A percentile compares a stretch with the other conserved stretches of the same genome.
phyloP scores from a whole-genome alignment of 1,284 basidiomycete genomes.

The Serendipita sp. region DNA sequence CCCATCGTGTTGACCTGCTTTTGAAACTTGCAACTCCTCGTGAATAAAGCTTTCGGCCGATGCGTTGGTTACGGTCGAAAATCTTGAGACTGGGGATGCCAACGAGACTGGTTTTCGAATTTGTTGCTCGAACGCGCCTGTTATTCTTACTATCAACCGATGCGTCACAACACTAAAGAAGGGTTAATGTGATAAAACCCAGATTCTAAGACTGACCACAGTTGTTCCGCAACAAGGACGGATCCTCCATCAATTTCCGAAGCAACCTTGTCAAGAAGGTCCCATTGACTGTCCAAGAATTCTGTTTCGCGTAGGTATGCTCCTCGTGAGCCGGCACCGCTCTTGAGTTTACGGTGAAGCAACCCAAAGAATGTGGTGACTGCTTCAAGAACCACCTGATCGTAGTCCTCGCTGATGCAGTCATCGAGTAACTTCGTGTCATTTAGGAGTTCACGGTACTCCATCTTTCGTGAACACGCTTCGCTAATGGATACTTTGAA shows the following conservation, averaged over 20 bases:
- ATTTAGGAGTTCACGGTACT: slow-evolving; percentile 80
- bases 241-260: slow-evolving; percentile 83
- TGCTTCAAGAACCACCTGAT: slow-evolving; percentile 77
- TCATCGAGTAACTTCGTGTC: slow-evolving; percentile 81
- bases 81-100: neutral
- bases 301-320: slow-evolving; percentile 98
- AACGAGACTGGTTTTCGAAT: slow-evolving; percentile 53
- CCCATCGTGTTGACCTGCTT: neutral
- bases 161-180: slow-evolving; percentile 65
- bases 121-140: slow-evolving; percentile 89
- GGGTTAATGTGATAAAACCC: neutral
- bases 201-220: slow-evolving; percentile 47
- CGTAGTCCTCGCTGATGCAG: slow-evolving; percentile 82
- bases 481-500: slow-evolving; percentile 84
- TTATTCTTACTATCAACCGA: slow-evolving; percentile 78
- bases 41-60: neutral
- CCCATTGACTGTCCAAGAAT: slow-evolving; percentile 91
- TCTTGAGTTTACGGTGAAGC: slow-evolving; percentile 91
- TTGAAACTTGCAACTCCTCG: neutral
- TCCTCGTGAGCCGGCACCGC: slow-evolving; percentile 56
- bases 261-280: slow-evolving; percentile 87
- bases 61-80: neutral
- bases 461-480: slow-evolving; percentile 87
- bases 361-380: slow-evolving; percentile 87
- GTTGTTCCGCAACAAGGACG: slow-evolving; percentile 81